Conservation (phyloP, 768 basidiomycete species). For the Termitomyces sp. region DNA sequence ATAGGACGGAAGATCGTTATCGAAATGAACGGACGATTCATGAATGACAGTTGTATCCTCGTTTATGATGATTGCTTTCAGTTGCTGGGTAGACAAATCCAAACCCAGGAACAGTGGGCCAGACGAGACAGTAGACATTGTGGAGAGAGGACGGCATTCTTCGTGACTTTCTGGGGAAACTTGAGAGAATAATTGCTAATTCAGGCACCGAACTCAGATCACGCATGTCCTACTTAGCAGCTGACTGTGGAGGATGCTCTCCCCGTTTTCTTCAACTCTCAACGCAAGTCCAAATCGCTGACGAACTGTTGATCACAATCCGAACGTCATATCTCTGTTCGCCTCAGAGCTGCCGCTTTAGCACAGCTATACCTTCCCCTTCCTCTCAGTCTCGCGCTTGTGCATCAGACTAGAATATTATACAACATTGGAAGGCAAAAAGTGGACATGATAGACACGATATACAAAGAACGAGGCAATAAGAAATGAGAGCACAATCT, state of each 20-base stretch:
- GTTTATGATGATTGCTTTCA: conserved; percentile 69
- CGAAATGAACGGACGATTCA: conserved; percentile 74
- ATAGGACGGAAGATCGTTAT: conserved; percentile 69
- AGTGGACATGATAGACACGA: background rate
- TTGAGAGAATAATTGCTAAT: conserved; percentile 1
- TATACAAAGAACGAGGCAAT: background rate
- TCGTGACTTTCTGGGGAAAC: background rate
- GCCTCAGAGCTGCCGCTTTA: too few relatives aligned
- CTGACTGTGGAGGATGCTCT: too few relatives aligned
- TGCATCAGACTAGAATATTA: background rate
- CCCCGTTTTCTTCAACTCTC: too few relatives aligned
- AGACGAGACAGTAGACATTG: conserved; percentile 8
- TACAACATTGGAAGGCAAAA: background rate
- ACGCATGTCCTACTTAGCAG: background rate
- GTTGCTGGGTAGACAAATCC: conserved; percentile 82
- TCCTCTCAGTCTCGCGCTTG: too few relatives aligned
- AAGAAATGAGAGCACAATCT: background rate
- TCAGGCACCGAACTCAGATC: conserved; percentile 3
- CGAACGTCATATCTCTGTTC: too few relatives aligned
- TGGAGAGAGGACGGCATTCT: background rate
- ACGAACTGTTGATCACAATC: too few relatives aligned
- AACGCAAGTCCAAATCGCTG: too few relatives aligned
- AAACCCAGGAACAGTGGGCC: conserved; percentile 62
- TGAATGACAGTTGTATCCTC: conserved; percentile 53
- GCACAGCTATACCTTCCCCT: too few relatives aligned